Percentiles rank a stretch among this genome's conserved stretches.
Evolutionary conservation across 2,329 filamentous ascomycete species (phyloP).

Genomic region (Calonectria honghensis): DNA sequence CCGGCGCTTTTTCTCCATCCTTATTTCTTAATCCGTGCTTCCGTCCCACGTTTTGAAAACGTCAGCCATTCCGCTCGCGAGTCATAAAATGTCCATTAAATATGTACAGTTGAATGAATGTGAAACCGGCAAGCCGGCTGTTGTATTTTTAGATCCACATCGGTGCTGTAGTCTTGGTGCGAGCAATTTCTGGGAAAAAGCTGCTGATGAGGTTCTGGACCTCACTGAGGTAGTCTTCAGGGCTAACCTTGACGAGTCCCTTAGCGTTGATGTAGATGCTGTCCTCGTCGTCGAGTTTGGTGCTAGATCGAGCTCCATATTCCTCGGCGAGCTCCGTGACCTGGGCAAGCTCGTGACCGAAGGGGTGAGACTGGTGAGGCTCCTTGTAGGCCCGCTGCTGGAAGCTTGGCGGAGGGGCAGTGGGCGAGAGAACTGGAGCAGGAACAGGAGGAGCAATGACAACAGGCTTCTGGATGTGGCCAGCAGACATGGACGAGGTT

Average conservation of each 20-base stretch:
- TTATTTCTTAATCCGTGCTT: slow-evolving; percentile 41
- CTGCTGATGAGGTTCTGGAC: slow-evolving; percentile 81
- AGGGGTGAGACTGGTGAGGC: slow-evolving; percentile 75
- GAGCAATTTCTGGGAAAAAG: slow-evolving; percentile 70
- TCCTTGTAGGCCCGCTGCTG: slow-evolving; percentile 62
- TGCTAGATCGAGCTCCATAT: slow-evolving; percentile 78
- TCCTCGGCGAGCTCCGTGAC: slow-evolving; percentile 96
- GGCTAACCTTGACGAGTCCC: slow-evolving; percentile 83
- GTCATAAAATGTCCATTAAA: slow-evolving; percentile 55
- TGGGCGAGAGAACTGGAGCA: slow-evolving; percentile 54
- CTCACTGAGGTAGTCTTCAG: slow-evolving; percentile 89
- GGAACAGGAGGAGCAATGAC: slow-evolving; percentile 52
- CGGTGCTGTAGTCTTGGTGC: slow-evolving; percentile 59
- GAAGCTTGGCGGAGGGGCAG: slow-evolving; percentile 58
- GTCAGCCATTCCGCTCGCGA: slow-evolving; percentile 45
- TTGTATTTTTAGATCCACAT: slow-evolving; percentile 69
- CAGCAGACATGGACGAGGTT: slow-evolving; percentile 62
- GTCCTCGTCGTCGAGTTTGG: slow-evolving; percentile 79
- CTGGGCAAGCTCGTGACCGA: slow-evolving; percentile 91
- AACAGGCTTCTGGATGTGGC: slow-evolving; percentile 55
- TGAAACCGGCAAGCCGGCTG: slow-evolving; percentile 42
- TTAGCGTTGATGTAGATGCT: slow-evolving; percentile 80
- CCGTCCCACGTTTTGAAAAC: slow-evolving; percentile 44
- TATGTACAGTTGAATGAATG: slow-evolving; percentile 59
- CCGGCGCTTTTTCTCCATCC: slow-evolving; percentile 43